Conservation (phyloP, 108 stramenopile genomes). For the Parmales sp. region DNA sequence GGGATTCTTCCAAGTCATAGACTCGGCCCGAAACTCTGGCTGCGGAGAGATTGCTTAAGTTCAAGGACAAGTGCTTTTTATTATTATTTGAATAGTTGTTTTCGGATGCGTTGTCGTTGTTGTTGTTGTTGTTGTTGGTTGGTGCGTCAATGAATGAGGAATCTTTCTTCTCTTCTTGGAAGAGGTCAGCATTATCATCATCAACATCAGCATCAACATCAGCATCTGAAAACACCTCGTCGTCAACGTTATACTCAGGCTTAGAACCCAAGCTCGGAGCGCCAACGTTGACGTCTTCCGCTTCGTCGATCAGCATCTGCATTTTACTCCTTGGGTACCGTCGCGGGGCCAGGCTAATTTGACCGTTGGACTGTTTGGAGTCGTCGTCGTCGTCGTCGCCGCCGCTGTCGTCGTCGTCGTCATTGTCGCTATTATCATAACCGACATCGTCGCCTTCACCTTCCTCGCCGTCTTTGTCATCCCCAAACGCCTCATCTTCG, state of each 20-base stretch:
- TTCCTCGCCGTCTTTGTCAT: not conserved
- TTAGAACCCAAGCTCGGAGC: no score
- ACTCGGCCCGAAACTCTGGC: not conserved
- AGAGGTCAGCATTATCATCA: no score
- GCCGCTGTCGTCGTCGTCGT: not conserved
- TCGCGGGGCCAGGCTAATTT: not conserved
- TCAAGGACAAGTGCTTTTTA: not conserved
- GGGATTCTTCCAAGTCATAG: not conserved
- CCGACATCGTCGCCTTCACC: not conserved
- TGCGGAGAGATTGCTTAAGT: not conserved
- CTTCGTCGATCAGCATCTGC: slow-evolving; percentile 1
- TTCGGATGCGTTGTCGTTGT: no score
- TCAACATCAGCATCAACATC: no score
- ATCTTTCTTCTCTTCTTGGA: no score
- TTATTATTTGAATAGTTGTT: no score
- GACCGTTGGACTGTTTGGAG: not conserved
- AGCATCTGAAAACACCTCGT: no score
- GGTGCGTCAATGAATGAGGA: no score
- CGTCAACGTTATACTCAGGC: no score
- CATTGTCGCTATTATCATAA: not conserved
- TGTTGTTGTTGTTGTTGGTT: not conserved
- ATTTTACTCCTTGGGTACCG: not conserved
- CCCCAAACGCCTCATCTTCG: not conserved
- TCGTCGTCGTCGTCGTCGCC: not conserved
- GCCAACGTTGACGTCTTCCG: no score